phyloP scores from a whole-genome alignment of 805 yeast species.

The Wickerhamomyces bisporus region DNA sequence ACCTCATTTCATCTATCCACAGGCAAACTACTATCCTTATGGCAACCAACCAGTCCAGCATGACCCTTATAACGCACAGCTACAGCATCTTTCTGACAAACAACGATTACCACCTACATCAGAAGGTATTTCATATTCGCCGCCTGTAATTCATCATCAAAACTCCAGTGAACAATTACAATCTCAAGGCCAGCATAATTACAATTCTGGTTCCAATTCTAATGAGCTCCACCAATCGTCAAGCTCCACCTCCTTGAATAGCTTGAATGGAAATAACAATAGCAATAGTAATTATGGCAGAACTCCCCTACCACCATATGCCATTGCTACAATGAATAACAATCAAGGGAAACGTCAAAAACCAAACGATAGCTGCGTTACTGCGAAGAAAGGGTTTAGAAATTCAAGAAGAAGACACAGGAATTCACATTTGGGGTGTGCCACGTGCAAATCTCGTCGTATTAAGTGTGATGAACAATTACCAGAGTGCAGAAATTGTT shows the following conservation, averaged over 20 bases:
- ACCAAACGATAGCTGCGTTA: constrained; percentile 2
- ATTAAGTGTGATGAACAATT: constrained; percentile 61
- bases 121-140: no score
- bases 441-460: constrained; percentile 56
- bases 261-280: no score
- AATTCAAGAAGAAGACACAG: constrained; percentile 50
- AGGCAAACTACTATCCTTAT: no score
- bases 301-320: constrained; percentile 33
- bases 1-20: no score
- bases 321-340: constrained; percentile 24
- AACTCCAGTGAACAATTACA: no score
- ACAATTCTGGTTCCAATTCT: background rate
- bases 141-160: no score
- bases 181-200: background rate
- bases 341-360: constrained; percentile 11
- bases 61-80: no score
- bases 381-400: constrained; percentile 15
- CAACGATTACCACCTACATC: no score
- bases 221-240: background rate
- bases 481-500: constrained; percentile 56
- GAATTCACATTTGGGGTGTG: constrained; percentile 73
- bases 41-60: no score
- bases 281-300: constrained; percentile 18
- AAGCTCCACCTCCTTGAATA: no score
- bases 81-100: no score